Conservation (phyloP, 495 filamentous ascomycete species). For the Neurospora tetrasperma region DNA sequence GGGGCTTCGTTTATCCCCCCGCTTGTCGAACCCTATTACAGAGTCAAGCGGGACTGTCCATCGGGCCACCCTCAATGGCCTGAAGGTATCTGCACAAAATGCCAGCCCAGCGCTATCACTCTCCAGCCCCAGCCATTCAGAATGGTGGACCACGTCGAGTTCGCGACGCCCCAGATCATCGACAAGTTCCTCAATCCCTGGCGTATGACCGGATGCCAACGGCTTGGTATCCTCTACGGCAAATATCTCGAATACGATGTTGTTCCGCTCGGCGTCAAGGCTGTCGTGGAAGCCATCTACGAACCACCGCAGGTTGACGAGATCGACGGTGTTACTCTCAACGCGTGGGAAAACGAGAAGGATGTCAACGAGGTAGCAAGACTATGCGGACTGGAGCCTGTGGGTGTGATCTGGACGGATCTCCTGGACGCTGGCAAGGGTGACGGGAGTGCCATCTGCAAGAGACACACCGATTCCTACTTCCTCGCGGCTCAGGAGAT, state of each 20-base stretch:
- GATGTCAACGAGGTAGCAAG: conserved; percentile 73
- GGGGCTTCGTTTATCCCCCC: conserved; percentile 92
- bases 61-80: conserved; percentile 90
- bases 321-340: conserved; percentile 79
- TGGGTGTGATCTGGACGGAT: conserved; percentile 95
- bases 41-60: conserved; percentile 80
- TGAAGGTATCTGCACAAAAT: conserved; percentile 98
- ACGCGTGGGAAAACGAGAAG: conserved; percentile 79
- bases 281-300: conserved; percentile 95
- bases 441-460: conserved; percentile 82
- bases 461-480: conserved; percentile 91
- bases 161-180: conserved; percentile 69
- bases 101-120: conserved; percentile 94
- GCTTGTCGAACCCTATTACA: conserved; percentile 84
- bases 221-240: conserved; percentile 86
- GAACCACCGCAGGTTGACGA: conserved; percentile 90
- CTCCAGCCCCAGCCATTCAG: conserved; percentile 87
- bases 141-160: conserved; percentile 99
- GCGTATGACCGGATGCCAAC: conserved; percentile 67
- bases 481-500: conserved; percentile 90
- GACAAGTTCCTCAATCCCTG: conserved; percentile 86
- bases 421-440: conserved; percentile 71
- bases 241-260: conserved; percentile 84
- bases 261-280: conserved; percentile 89
- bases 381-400: conserved; percentile 76